Percentiles rank a stretch among this genome's conserved stretches.
Conservation (phyloP, 2,329 filamentous ascomycete genomes). For the Penicillium sp. region DNA sequence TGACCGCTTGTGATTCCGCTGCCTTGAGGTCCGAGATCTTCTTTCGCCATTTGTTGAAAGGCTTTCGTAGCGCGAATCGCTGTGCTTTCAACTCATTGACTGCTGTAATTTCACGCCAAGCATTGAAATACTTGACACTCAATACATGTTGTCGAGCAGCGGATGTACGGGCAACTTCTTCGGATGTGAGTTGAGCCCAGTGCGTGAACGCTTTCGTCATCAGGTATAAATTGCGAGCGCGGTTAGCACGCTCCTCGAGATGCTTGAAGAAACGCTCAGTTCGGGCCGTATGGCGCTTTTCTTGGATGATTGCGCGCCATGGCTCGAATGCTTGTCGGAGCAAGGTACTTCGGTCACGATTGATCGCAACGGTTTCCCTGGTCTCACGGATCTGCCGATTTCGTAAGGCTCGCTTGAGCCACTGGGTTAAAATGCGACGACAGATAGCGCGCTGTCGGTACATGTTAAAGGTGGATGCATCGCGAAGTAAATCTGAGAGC, state of each 20-base stretch:
- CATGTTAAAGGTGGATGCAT: slow-evolving; percentile 48
- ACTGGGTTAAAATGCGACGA: slow-evolving; percentile 42
- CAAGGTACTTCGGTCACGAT: slow-evolving; percentile 49
- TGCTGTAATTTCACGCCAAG: slow-evolving; percentile 62
- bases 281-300: slow-evolving; percentile 41
- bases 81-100: slow-evolving; percentile 54
- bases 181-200: slow-evolving; percentile 62
- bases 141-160: slow-evolving; percentile 67
- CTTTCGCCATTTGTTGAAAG: slow-evolving; percentile 51
- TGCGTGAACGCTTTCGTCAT: slow-evolving; percentile 60
- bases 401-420: slow-evolving; percentile 45
- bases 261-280: slow-evolving; percentile 52
- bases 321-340: slow-evolving; percentile 50
- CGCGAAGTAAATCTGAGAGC: slow-evolving; percentile 47
- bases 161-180: slow-evolving; percentile 61
- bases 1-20: slow-evolving; percentile 32
- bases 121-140: slow-evolving; percentile 62
- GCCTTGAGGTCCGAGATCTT: slow-evolving; percentile 36
- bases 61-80: slow-evolving; percentile 51
- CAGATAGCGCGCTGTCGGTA: slow-evolving; percentile 38
- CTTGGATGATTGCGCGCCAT: slow-evolving; percentile 43
- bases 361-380: slow-evolving; percentile 44
- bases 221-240: slow-evolving; percentile 62
- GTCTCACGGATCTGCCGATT: slow-evolving; percentile 33
- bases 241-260: slow-evolving; percentile 56